These are phyloP conservation scores for Shiraia sp. DNA, from an alignment of 2,329 filamentous ascomycete genomes.

Conservation along the genomic window DNA sequence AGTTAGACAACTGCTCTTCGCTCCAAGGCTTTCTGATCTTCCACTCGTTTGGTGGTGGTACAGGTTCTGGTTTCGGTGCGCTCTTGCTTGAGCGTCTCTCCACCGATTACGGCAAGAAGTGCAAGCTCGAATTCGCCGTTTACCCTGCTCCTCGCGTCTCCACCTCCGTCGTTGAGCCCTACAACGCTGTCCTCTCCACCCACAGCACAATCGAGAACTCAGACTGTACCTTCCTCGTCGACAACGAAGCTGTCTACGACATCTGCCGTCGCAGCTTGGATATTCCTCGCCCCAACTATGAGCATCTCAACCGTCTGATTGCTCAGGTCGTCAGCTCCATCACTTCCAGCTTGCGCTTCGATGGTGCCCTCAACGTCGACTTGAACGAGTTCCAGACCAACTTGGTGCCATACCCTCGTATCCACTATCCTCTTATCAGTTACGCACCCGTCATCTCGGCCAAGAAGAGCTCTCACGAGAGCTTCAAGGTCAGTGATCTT, in stretches of 20 bases:
- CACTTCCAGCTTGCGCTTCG: slow-evolving; percentile 72
- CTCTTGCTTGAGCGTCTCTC: slow-evolving; percentile 73
- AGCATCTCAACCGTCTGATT: slow-evolving; percentile 74
- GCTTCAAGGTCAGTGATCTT: slow-evolving; percentile 81
- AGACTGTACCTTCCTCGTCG: slow-evolving; percentile 78
- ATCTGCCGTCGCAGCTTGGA: slow-evolving; percentile 75
- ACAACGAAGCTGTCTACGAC: slow-evolving; percentile 76
- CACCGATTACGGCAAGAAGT: slow-evolving; percentile 77
- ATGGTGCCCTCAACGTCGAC: slow-evolving; percentile 73
- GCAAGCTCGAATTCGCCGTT: slow-evolving; percentile 74
- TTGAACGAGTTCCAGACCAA: slow-evolving; percentile 80
- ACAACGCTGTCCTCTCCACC: slow-evolving; percentile 73
- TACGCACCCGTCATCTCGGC: slow-evolving; percentile 73
- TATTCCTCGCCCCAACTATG: slow-evolving; percentile 69
- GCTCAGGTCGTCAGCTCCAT: slow-evolving; percentile 76
- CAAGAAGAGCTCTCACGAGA: slow-evolving; percentile 80
- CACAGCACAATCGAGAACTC: slow-evolving; percentile 78
- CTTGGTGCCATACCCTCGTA: slow-evolving; percentile 73
- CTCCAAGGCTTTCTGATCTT: slow-evolving; percentile 76
- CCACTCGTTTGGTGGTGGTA: slow-evolving; percentile 75
- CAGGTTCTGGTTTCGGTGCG: slow-evolving; percentile 72
- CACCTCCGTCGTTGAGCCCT: slow-evolving; percentile 72
- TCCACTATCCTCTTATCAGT: slow-evolving; percentile 74
- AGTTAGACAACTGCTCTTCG: slow-evolving; percentile 69
- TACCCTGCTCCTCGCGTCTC: slow-evolving; percentile 73